Conservation (phyloP, 495 filamentous ascomycete genomes). For the Penicillium odoratum region DNA sequence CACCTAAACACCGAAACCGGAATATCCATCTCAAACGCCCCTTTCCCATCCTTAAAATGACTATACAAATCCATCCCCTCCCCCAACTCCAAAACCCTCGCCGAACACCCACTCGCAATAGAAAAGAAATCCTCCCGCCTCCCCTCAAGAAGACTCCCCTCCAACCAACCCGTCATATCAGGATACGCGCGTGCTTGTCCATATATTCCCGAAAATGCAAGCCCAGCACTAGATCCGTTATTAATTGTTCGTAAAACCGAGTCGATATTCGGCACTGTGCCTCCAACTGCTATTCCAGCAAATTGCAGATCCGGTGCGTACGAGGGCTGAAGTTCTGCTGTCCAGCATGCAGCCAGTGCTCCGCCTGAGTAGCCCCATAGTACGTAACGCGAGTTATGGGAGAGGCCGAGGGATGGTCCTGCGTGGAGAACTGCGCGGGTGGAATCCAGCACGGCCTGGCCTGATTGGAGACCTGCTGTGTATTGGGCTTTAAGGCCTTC, state of each 20-base stretch:
- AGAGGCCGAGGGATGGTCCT: conserved; percentile 6
- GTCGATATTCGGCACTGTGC: conserved; percentile 24
- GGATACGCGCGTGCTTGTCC: conserved; percentile 21
- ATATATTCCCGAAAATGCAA: conserved; percentile 12
- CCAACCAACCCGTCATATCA: conserved; percentile 12
- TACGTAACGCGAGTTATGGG: conserved; percentile 16
- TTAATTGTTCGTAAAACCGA: conserved; percentile 17
- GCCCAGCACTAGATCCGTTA: conserved; percentile 9
- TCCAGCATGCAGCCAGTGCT: conserved; percentile 45
- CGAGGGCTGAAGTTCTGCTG: conserved; percentile 43
- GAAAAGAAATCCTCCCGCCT: not conserved
- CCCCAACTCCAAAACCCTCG: not conserved
- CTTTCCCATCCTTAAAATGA: not conserved
- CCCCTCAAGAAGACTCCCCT: not conserved
- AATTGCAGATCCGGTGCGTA: conserved; percentile 54
- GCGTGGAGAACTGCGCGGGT: conserved; percentile 17
- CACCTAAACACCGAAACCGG: not conserved
- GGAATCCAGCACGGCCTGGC: conserved; percentile 21
- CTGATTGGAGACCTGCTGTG: conserved; percentile 17
- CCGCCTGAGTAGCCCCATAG: conserved; percentile 59
- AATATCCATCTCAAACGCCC: not conserved
- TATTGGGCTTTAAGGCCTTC: conserved; percentile 25
- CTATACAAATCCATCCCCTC: not conserved
- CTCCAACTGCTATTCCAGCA: conserved; percentile 46
- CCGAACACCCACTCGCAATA: not conserved